Base-by-base conservation (phyloP, 257 asterid species). In the Ocimum tenuiflorum region DNA sequence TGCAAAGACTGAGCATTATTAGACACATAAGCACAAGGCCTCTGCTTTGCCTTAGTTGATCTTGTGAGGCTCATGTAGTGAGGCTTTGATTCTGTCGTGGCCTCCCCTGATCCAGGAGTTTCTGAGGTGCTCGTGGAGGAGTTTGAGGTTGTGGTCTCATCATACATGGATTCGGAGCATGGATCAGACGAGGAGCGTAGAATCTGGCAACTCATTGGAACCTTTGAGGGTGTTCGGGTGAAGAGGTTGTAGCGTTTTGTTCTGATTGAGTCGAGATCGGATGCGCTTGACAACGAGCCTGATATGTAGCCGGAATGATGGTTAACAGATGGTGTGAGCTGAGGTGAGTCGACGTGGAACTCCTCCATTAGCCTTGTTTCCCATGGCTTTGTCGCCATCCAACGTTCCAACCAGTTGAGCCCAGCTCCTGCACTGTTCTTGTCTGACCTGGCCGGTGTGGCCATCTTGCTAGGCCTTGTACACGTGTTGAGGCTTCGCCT, bases 371-470 rank as follows among this genome's bases (percentile, higher is more conserved):
- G 20, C 79, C 74, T 73, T 18, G 72, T 17, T 53, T 80, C 85
- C 85, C 82, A 80, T 15, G 85, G 85, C 73, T 80, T 80, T 18
- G 70, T 75, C 7, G 89, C 89, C 92, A 88, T 84, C 95, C 99
- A 90, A 7, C 86, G 81, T n/a, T 88, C 95, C 56, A 90, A 69
- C 97, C 97, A 90, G 63, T 70, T 67, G 23, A 73, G 71, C 7
- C 80, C 89, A 8, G 77, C 45, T 6, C 45, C 45, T 24, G 14
- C 54, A 10, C 45, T 9, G n/a, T 39, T 39, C 73, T 80, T 82
- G 23, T 73, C 81, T 29, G 20, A 27, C 65, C 71, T 85, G 7
- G 70, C 59, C 0, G 71, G 83, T 12, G 73, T 69, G n/a, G 53
- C 78, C 48, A 70, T 41, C 73, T 69, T 77, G 75, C 72, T 81